A percentile compares a stretch with the other conserved stretches of the same genome.
These are phyloP conservation scores for Leccinum arenicola DNA, from an alignment of 768 basidiomycete species.

Conservation along the genomic window DNA sequence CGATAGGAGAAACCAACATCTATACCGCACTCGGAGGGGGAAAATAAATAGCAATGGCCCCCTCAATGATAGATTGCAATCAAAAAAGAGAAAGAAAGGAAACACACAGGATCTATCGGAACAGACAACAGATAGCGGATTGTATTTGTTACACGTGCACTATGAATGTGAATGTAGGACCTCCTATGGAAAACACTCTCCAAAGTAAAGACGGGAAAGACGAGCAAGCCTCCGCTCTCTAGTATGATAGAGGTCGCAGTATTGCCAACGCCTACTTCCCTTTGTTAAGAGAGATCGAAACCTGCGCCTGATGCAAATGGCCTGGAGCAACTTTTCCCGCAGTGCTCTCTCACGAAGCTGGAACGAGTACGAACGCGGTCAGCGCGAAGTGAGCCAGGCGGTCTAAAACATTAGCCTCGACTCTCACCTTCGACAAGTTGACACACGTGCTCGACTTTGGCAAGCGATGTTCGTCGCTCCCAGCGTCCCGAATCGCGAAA, in stretches of 20 bases:
- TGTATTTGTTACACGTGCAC: conserved; percentile 7
- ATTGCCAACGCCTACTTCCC: background rate
- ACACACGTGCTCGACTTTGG: conserved; percentile 86
- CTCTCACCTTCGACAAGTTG: conserved; percentile 39
- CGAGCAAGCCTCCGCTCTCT: too few relatives aligned
- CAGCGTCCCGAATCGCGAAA: conserved; percentile 79
- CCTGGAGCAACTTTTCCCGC: conserved; percentile 75
- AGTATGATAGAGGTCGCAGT: too few relatives aligned
- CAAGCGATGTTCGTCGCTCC: conserved; percentile 65
- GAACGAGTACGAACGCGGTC: background rate
- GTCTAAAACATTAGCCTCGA: background rate
- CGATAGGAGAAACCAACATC: conserved; percentile 20
- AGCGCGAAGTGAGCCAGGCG: background rate
- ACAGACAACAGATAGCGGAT: background rate
- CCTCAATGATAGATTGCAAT: background rate
- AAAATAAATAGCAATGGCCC: conserved; percentile 3
- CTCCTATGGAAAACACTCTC: background rate
- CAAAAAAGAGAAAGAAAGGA: background rate
- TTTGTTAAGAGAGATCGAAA: conserved; percentile 79
- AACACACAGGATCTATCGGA: conserved; percentile 13
- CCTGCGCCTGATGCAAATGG: conserved; percentile 84
- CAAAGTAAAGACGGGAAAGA: background rate
- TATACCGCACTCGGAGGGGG: conserved; percentile 31
- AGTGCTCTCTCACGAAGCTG: conserved; percentile 70
- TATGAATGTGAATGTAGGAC: background rate